phyloP scores from a whole-genome alignment of 106 monocot species.

The Apostasia shenzhenica region DNA sequence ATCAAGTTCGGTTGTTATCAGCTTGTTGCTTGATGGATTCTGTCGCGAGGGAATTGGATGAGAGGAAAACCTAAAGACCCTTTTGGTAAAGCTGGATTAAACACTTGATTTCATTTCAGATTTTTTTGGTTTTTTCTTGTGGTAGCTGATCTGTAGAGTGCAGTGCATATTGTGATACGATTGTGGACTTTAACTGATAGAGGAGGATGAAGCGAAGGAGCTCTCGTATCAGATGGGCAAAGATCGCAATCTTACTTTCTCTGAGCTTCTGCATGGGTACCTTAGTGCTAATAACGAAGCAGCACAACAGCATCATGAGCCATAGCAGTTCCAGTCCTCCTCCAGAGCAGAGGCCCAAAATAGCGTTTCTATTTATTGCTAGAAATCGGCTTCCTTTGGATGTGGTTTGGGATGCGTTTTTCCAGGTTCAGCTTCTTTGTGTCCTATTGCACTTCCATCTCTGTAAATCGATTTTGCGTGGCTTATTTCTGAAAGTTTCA shows the following conservation, averaged over 20 bases:
- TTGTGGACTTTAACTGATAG: constrained; percentile 4
- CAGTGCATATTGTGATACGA: no score
- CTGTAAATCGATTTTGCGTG: neutral
- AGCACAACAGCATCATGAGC: constrained; percentile 11
- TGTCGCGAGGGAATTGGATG: neutral
- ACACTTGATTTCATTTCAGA: neutral
- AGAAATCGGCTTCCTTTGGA: constrained; percentile 85
- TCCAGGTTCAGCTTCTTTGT: constrained; percentile 30
- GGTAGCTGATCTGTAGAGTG: neutral
- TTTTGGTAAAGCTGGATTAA: no score
- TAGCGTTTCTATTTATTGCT: constrained; percentile 91
- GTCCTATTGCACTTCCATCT: neutral
- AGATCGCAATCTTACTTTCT: constrained; percentile 23
- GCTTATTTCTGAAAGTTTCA: neutral
- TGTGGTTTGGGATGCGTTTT: constrained; percentile 80
- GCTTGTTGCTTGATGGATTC: neutral
- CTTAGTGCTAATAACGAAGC: constrained; percentile 29
- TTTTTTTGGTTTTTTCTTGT: neutral
- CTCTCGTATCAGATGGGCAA: constrained; percentile 19
- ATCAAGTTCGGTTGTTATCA: neutral
- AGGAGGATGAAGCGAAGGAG: constrained; percentile 56
- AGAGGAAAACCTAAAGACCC: neutral
- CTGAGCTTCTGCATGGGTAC: constrained; percentile 37
- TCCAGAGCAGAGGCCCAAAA: constrained; percentile 28
- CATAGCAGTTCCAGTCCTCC: constrained; percentile 1